These are phyloP conservation scores for Penicillium argentinense DNA, from an alignment of 495 filamentous ascomycete genomes.

Conservation along the genomic window DNA sequence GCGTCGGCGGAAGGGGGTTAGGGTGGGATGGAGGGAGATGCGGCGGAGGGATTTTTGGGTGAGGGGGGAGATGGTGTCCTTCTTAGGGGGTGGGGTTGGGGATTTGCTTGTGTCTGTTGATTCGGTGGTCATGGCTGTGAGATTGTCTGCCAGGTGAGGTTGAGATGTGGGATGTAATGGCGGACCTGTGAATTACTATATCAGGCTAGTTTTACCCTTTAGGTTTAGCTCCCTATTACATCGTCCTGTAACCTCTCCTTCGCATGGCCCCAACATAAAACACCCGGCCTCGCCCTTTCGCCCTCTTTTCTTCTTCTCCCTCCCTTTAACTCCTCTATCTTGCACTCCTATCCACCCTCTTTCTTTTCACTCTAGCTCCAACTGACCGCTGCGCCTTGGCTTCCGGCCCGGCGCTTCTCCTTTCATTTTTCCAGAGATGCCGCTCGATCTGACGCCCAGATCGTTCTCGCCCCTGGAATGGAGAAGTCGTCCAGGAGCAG, in stretches of 20 bases:
- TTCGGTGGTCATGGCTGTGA: not conserved
- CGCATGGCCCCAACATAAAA: conserved; percentile 8
- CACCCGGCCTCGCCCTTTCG: not conserved
- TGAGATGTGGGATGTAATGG: not conserved
- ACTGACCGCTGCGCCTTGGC: conserved; percentile 15
- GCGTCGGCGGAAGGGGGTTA: conserved; percentile 56
- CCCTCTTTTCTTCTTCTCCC: too few relatives aligned
- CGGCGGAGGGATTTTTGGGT: conserved; percentile 28
- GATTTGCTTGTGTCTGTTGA: not conserved
- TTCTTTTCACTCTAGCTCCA: conserved; percentile 15
- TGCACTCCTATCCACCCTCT: conserved; percentile 18
- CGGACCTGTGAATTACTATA: conserved; percentile 18
- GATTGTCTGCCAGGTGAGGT: not conserved
- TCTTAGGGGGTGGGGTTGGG: conserved; percentile 1
- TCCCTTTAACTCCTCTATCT: conserved; percentile 14
- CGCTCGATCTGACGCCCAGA: conserved; percentile 17
- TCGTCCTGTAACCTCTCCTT: conserved; percentile 8
- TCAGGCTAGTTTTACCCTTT: conserved; percentile 14
- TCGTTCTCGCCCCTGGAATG: conserved; percentile 17
- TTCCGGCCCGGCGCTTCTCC: conserved; percentile 18
- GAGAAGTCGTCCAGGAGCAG: conserved; percentile 15
- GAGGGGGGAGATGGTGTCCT: not conserved
- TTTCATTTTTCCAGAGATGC: conserved; percentile 20
- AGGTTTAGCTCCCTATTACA: conserved; percentile 13
- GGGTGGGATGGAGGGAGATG: conserved; percentile 39